These are phyloP conservation scores for Rubroshorea leprosula DNA, from an alignment of 345 rosid genomes.

Conservation along the genomic window DNA sequence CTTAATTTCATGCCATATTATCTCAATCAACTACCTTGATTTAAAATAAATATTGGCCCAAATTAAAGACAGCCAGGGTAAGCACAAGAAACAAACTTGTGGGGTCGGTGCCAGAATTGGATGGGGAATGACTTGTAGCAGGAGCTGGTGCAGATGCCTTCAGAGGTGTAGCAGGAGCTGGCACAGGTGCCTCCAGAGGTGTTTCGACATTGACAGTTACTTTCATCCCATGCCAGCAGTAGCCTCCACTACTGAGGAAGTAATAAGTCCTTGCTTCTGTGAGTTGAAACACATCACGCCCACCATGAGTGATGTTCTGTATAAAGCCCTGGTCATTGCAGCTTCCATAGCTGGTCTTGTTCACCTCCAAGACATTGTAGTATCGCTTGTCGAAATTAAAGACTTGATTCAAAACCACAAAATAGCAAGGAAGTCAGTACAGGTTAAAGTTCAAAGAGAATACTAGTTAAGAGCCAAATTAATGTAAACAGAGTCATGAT, in stretches of 20 bases:
- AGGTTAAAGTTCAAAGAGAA: no score
- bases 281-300: slow-evolving; percentile 50
- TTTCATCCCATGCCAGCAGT: slow-evolving; percentile 60
- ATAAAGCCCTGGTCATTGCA: slow-evolving; percentile 45
- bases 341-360: slow-evolving; percentile 42
- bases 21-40: slow-evolving; percentile 5
- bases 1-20: no score
- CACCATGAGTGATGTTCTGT: slow-evolving; percentile 44
- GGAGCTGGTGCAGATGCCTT: slow-evolving; percentile 13
- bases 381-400: slow-evolving; percentile 39
- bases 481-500: no score
- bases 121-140: not conserved
- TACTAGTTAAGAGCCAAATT: no score
- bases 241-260: slow-evolving; percentile 53
- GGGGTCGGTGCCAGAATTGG: not conserved
- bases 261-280: slow-evolving; percentile 42
- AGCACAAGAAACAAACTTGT: not conserved
- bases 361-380: slow-evolving; percentile 62
- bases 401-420: slow-evolving; percentile 12
- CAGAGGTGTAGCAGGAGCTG: not conserved
- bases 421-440: not conserved
- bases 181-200: slow-evolving; percentile 3
- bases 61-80: not conserved
- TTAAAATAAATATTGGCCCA: not conserved
- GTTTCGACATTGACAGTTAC: slow-evolving; percentile 25